phyloP scores from a whole-genome alignment of 2,329 filamentous ascomycete species.

The Erysiphe neolycopersici region DNA sequence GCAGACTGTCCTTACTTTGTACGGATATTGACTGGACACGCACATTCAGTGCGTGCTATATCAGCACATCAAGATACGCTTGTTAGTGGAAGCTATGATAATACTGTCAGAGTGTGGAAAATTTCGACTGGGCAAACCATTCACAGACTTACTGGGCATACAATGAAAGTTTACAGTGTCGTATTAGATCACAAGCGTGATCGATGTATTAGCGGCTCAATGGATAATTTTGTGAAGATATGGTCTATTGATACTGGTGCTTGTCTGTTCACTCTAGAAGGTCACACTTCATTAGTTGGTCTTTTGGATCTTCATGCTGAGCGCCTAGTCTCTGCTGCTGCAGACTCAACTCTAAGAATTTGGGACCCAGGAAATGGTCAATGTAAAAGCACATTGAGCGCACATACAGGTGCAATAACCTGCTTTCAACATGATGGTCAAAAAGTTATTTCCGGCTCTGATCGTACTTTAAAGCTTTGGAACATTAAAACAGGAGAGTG shows the following conservation, averaged over 20 bases:
- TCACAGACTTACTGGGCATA: conserved; percentile 64
- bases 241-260: conserved; percentile 79
- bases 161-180: conserved; percentile 89
- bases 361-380: conserved; percentile 89
- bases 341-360: conserved; percentile 81
- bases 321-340: conserved; percentile 77
- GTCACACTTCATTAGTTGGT: conserved; percentile 76
- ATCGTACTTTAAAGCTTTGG: conserved; percentile 97
- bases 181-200: conserved; percentile 79
- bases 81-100: conserved; percentile 95
- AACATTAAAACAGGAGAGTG: conserved; percentile 80
- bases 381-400: conserved; percentile 71
- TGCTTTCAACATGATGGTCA: conserved; percentile 95
- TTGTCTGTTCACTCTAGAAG: conserved; percentile 72
- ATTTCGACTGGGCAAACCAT: conserved; percentile 82
- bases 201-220: conserved; percentile 89
- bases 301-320: conserved; percentile 73
- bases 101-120: conserved; percentile 83
- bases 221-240: conserved; percentile 95
- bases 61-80: conserved; percentile 83
- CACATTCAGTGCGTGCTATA: conserved; percentile 85
- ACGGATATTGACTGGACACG: conserved; percentile 60
- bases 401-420: conserved; percentile 90
- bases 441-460: conserved; percentile 89
- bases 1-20: conserved; percentile 87